Evolutionary conservation across 805 yeast genomes (phyloP).

Genomic region (Yarrowia sp.): DNA sequence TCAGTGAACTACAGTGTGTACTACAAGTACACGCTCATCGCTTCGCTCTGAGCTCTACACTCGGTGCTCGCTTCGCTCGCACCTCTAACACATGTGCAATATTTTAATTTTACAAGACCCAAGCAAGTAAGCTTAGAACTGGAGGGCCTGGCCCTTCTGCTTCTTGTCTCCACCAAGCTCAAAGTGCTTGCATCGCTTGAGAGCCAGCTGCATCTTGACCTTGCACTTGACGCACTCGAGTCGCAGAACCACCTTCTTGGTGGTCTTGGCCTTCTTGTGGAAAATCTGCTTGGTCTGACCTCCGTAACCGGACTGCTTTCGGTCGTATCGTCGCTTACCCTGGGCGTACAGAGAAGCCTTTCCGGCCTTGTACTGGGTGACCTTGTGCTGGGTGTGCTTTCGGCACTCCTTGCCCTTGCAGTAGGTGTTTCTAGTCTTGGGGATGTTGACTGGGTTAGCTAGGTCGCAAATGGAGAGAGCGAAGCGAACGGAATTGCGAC

Average conservation of each 20-base stretch:
- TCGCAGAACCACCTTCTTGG: conserved; percentile 99
- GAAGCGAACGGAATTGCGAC: too few species aligned
- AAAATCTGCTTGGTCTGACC: conserved; percentile 99
- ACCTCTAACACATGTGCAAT: conserved; percentile 20
- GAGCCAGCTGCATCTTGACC: conserved; percentile 95
- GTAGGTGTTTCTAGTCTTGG: conserved; percentile 99
- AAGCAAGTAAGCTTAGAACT: conserved; percentile 63
- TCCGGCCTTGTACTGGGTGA: conserved; percentile 99
- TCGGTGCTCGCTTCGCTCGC: not conserved
- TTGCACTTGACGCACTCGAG: conserved; percentile 98
- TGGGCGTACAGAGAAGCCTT: conserved; percentile 98
- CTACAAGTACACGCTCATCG: not conserved
- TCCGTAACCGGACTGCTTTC: conserved; percentile 99
- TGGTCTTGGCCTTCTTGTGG: conserved; percentile 99
- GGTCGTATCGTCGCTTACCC: conserved; percentile 99
- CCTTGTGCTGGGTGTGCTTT: conserved; percentile 99
- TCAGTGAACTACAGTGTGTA: too few species aligned
- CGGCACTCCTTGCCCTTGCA: conserved; percentile 99
- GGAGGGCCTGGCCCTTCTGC: conserved; percentile 99
- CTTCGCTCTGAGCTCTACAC: not conserved
- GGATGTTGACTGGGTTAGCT: conserved; percentile 84
- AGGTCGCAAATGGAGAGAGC: not conserved
- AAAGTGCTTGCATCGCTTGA: conserved; percentile 99
- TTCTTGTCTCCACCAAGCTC: conserved; percentile 99
- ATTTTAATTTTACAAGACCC: conserved; percentile 23